Evolutionary conservation across 768 basidiomycete species (phyloP).

Genomic region (Mycena kentingensis): DNA sequence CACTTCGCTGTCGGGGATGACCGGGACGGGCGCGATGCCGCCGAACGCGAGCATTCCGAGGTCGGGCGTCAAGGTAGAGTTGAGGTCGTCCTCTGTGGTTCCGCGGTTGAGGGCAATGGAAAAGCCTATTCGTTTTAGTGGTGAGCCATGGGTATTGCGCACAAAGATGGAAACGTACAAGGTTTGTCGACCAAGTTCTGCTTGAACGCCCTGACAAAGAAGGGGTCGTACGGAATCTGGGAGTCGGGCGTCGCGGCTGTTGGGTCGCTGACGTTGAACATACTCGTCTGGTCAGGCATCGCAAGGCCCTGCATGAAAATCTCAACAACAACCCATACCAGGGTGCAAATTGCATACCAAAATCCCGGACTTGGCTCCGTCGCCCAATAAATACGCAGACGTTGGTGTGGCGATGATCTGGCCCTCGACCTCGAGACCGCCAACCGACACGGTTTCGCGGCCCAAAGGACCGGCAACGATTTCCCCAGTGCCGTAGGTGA

Average conservation of each 20-base stretch:
- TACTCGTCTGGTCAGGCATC: conserved; percentile 20
- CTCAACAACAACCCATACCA: neutral
- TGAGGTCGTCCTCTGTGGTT: conserved; percentile 7
- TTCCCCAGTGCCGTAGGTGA: conserved; percentile 22
- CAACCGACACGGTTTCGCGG: conserved; percentile 26
- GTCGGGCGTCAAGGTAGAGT: conserved; percentile 13
- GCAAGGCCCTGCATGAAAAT: conserved; percentile 21
- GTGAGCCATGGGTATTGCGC: neutral
- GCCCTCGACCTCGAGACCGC: conserved; percentile 18
- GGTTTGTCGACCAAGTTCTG: conserved; percentile 19
- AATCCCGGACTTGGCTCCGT: conserved; percentile 19
- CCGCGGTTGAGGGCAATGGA: conserved; percentile 28
- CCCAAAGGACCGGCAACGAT: conserved; percentile 24
- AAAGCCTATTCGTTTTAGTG: conserved; percentile 16
- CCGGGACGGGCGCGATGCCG: conserved; percentile 25
- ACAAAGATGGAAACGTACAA: conserved; percentile 10
- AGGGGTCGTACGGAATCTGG: conserved; percentile 24
- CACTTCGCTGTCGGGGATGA: conserved; percentile 15
- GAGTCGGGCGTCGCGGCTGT: conserved; percentile 11
- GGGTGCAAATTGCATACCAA: conserved; percentile 3
- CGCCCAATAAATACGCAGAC: conserved; percentile 23
- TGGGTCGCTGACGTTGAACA: conserved; percentile 24
- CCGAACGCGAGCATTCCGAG: conserved; percentile 27
- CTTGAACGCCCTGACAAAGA: conserved; percentile 26
- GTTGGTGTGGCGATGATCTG: conserved; percentile 23